Base-by-base conservation (phyloP, 2,329 filamentous ascomycete genomes). In the Claviceps sorghi region DNA sequence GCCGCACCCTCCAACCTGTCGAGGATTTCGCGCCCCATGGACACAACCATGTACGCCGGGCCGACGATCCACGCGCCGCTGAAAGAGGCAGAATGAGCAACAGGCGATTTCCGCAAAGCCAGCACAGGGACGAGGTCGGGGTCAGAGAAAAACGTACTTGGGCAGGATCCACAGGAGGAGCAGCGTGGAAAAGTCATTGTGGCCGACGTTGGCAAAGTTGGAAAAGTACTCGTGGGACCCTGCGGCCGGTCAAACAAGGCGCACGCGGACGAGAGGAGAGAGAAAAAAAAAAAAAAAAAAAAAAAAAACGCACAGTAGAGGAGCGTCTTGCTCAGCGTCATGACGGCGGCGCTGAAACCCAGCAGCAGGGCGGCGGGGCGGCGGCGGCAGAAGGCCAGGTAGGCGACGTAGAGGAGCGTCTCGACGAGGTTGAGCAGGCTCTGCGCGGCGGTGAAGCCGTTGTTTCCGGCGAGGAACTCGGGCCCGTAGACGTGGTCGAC, bases 401-500 rank as follows among this genome's bases (percentile, higher is more conserved):
- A 67, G 69, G 72, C 52, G 69, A 66, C 34, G 63, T 90, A 91
- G 60, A 82, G 73, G 36, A 70, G 53, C 3, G 78, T 81, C 73
- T 93, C 87, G 51, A 86, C 59, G 7, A 79, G 65, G 62, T 91
- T 93, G 57, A 90, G 64, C 7, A 72, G 60, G 30, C 77, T 77
- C 73, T 95, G 88, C 40, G 88, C 87, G 43, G 76, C 78, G 0
- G 86, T 86, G 68, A 94, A 95, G 38, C 88, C 88, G 63, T 82
- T 81, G 22, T 74, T 66, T 17, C 73, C 73, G 55, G 86, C 69
- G 64, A 77, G 88, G 4, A 84, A 83, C 60, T 83, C 82, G 72
- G 77, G 83, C 42, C 88, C 88, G 70, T 95, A 95, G 34, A 91
- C 74, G 65, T 89, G 74, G 68, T 95, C 89, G 58, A 95, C 73